These are phyloP conservation scores for Digitaria exilis DNA, from an alignment of 202 grass and related monocot genomes.

Conservation along the genomic window DNA sequence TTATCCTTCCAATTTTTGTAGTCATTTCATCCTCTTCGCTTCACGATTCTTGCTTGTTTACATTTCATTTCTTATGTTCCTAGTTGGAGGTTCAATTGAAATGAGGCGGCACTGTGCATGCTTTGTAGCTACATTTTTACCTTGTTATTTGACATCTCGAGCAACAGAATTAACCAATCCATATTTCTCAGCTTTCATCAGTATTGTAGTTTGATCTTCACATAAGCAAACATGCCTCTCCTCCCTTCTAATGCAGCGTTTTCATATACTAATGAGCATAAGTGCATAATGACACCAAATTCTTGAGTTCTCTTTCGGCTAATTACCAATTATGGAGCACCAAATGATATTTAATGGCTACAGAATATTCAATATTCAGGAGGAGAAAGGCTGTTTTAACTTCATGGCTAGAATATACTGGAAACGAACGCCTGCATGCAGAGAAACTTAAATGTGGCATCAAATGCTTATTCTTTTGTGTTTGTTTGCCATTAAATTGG, in stretches of 20 bases:
- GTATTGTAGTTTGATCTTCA: not conserved
- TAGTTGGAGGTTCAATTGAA: conserved; percentile 22
- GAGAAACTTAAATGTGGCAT: not conserved
- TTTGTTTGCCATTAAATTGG: conserved; percentile 33
- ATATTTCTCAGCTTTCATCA: not conserved
- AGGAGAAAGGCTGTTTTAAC: not conserved
- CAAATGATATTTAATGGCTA: not conserved
- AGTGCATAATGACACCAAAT: not conserved
- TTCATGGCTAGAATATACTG: not conserved
- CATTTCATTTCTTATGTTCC: conserved; percentile 25
- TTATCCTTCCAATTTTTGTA: conserved; percentile 34
- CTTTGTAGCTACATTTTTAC: conserved; percentile 25
- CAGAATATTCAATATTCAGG: not conserved
- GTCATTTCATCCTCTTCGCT: conserved; percentile 28
- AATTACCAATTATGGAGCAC: conserved; percentile 1
- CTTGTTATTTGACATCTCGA: not conserved
- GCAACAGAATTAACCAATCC: conserved; percentile 21
- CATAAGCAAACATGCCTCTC: not conserved
- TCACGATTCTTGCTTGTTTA: conserved; percentile 22
- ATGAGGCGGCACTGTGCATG: not conserved
- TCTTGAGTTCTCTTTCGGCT: not conserved
- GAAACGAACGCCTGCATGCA: conserved; percentile 21
- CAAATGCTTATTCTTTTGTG: not conserved
- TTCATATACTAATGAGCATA: conserved; percentile 7
- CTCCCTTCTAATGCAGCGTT: not conserved